Conservation (phyloP, 2,329 filamentous ascomycete genomes). For the Parastagonospora nodorum region DNA sequence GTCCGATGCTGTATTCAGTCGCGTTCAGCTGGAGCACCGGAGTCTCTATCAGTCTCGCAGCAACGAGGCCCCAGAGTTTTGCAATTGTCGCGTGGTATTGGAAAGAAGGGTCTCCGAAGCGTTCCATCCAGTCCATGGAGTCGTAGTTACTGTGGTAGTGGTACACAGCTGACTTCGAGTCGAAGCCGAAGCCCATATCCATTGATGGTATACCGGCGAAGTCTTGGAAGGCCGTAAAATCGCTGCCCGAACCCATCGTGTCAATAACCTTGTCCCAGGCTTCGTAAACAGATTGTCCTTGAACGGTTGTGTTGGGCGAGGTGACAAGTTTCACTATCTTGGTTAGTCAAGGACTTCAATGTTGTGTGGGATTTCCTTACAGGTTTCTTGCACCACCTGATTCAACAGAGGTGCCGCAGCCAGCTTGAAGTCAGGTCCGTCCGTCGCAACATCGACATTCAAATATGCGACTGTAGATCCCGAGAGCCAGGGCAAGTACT, state of each 20-base stretch:
- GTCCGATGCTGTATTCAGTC: conserved; percentile 51
- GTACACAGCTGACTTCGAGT: conserved; percentile 59
- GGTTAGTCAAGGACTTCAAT: conserved; percentile 13
- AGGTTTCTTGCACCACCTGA: conserved; percentile 71
- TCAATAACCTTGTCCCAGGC: conserved; percentile 60
- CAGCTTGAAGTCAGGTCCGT: conserved; percentile 67
- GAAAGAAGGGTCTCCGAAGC: conserved; percentile 70
- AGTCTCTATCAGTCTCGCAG: conserved; percentile 53
- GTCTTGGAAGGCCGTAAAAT: conserved; percentile 60
- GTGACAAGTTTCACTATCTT: conserved; percentile 34
- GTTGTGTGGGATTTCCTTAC: conserved; percentile 18
- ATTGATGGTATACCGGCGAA: conserved; percentile 57
- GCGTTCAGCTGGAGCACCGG: conserved; percentile 55
- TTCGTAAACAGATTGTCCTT: conserved; percentile 72
- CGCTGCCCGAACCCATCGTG: conserved; percentile 59
- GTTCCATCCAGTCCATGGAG: conserved; percentile 82
- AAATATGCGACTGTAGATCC: conserved; percentile 78
- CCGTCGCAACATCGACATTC: conserved; percentile 79
- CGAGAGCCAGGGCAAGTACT: conserved; percentile 80
- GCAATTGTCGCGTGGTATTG: conserved; percentile 61
- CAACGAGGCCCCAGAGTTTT: conserved; percentile 52
- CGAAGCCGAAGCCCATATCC: conserved; percentile 53
- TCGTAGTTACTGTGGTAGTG: conserved; percentile 88
- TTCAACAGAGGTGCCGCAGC: conserved; percentile 77
- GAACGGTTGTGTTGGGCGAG: conserved; percentile 71